Evolutionary conservation across 306 rosid genomes (phyloP), one percentile per base, ranked within the genome.

Genomic region (Cucumis cinereus): DNA sequence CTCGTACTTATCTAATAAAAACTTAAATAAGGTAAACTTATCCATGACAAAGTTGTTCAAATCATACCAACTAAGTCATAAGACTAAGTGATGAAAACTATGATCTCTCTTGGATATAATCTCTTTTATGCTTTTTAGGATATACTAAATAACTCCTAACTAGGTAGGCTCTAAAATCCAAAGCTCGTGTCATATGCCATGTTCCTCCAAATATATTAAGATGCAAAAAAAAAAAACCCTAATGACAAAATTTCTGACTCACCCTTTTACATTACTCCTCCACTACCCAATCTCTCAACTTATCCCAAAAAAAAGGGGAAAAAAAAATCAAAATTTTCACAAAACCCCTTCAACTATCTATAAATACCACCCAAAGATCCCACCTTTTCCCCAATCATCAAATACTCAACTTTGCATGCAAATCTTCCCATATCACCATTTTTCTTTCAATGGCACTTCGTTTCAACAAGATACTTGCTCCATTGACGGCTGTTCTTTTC

Each of bases 231-330:
- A 5, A 30, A 30, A 28, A 26, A 33, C 24, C 61, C 16, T 33
- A 17, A 72, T 71, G 76, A 72, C 60, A 50, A 71, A 67, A 24
- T 8, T 70, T 49, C 58, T 70, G 57, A 70, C 38, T 70, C 58
- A 70, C 58, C 74, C 12, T 14, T 5, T 70, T 8, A 45, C 58
- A 70, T 26, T 72, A 41, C 20, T 22, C 74, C 47, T 10, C 76
- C 61, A 49, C 60, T 72, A 24, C 23, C 76, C 8, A 7, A 16
- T 50, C 20, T 49, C 20, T 69, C 30, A 22, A n/a, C 33, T 20
- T 20, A 45, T 14, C 5, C 7, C 9, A 4, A 13, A 24, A 60
- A 28, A 1, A n/a, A n/a, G n/a, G 17, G 16, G 30, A 61, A 33
- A 3, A 28, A 30, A 60, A 5, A 61, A 30, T 61, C 12, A 7